phyloP scores from a whole-genome alignment of 2,329 filamentous ascomycete genomes.

The Drechslera avenae region DNA sequence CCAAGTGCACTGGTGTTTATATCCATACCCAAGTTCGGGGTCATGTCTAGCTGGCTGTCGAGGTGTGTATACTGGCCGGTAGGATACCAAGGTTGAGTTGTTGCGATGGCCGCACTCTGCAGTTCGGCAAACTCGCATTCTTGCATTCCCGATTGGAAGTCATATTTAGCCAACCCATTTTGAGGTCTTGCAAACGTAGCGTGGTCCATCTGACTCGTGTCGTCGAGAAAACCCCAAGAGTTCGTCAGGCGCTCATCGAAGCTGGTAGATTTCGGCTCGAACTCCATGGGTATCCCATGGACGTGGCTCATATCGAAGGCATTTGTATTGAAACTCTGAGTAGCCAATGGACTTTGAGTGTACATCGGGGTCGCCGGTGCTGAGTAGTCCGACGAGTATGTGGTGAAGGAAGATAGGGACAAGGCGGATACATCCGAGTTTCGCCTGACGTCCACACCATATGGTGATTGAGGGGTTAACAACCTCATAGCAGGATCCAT shows the following conservation, averaged over 20 bases:
- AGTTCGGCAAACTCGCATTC: constrained; percentile 2
- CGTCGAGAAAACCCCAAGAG: constrained; percentile 3
- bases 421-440: constrained; percentile 39
- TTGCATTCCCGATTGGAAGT: constrained; percentile 5
- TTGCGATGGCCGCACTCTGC: constrained; percentile 2
- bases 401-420: constrained; percentile 26
- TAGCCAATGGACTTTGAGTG: constrained; percentile 26
- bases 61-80: constrained; percentile 2
- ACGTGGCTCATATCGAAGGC: constrained; percentile 25
- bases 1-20: constrained; percentile 1
- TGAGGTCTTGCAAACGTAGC: constrained; percentile 8
- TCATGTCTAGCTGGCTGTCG: constrained; percentile 10
- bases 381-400: constrained; percentile 28
- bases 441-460: constrained; percentile 35
- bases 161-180: constrained; percentile 1
- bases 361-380: constrained; percentile 37
- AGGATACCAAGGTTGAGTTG: constrained; percentile 3
- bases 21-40: neutral
- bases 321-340: constrained; percentile 26
- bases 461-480: constrained; percentile 34
- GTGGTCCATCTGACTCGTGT: neutral
- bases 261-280: constrained; percentile 11
- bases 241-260: constrained; percentile 14
- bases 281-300: constrained; percentile 19
- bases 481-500: constrained; percentile 27